Conservation (phyloP, 2,329 filamentous ascomycete species). For the Penicillium italicum region DNA sequence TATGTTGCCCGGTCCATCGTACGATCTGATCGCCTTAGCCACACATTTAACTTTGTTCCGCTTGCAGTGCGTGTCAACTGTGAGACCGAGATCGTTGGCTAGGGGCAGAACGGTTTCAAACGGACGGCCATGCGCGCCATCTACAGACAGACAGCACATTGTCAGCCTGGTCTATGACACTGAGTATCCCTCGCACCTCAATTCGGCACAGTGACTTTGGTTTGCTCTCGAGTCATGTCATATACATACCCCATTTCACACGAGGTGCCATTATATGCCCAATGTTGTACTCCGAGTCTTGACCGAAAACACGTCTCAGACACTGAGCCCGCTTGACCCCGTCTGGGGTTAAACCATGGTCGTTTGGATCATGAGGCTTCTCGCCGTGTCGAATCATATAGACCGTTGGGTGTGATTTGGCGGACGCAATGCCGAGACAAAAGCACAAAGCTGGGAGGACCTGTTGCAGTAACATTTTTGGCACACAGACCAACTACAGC, state of each 20-base stretch:
- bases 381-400: constrained; percentile 34
- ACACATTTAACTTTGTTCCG: constrained; percentile 25
- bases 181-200: not conserved
- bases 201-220: not conserved
- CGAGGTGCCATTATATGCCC: constrained; percentile 29
- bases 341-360: constrained; percentile 25
- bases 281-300: constrained; percentile 25
- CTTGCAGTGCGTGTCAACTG: constrained; percentile 28
- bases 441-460: not conserved
- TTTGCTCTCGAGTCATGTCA: not conserved
- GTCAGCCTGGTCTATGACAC: not conserved
- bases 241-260: constrained; percentile 22
- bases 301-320: constrained; percentile 27
- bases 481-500: not conserved
- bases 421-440: not conserved
- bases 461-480: constrained; percentile 3
- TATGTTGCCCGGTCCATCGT: constrained; percentile 27
- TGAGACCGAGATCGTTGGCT: constrained; percentile 26
- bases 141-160: not conserved
- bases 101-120: constrained; percentile 28
- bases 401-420: constrained; percentile 20
- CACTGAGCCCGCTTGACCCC: constrained; percentile 29
- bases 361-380: constrained; percentile 22
- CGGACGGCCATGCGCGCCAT: constrained; percentile 18
- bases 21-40: constrained; percentile 16